phyloP scores from a whole-genome alignment of 176 grass and related monocot species.

The Dactylis glomerata region DNA sequence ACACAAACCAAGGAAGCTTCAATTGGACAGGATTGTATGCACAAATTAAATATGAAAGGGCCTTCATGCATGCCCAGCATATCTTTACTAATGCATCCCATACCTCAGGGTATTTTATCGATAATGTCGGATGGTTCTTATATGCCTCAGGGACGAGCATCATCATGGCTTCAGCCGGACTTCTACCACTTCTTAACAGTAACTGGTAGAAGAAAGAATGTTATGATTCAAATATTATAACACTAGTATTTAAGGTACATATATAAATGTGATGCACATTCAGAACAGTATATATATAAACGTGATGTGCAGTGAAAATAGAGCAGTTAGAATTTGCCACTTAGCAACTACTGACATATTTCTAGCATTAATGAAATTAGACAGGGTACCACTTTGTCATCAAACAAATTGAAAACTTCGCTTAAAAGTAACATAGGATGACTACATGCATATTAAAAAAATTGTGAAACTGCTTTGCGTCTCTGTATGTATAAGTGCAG shows the following conservation, averaged over 20 bases:
- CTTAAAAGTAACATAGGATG: conserved; percentile 8
- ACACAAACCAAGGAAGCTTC: conserved; percentile 41
- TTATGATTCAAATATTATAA: conserved; percentile 17
- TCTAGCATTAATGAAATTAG: background rate
- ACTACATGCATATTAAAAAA: background rate
- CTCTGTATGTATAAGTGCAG: background rate
- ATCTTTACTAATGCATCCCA: conserved; percentile 11
- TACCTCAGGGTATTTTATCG: conserved; percentile 98
- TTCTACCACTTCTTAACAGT: conserved; percentile 87
- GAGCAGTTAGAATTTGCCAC: background rate
- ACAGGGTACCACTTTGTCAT: background rate
- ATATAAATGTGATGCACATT: background rate
- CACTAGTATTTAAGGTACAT: conserved; percentile 10
- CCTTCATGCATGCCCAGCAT: conserved; percentile 5
- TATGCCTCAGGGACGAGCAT: conserved; percentile 99
- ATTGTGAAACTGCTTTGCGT: background rate
- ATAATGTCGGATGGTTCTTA: conserved; percentile 97
- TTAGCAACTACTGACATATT: background rate
- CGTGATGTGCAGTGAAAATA: background rate
- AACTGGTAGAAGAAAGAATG: conserved; percentile 58
- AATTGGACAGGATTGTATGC: conserved; percentile 15
- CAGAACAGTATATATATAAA: background rate
- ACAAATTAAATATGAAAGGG: conserved; percentile 20
- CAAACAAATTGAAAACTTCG: background rate
- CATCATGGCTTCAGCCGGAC: conserved; percentile 90